Evolutionary conservation across 192 early-diverging fungal genomes (phyloP).

Genomic region (Physocladia obscura): DNA sequence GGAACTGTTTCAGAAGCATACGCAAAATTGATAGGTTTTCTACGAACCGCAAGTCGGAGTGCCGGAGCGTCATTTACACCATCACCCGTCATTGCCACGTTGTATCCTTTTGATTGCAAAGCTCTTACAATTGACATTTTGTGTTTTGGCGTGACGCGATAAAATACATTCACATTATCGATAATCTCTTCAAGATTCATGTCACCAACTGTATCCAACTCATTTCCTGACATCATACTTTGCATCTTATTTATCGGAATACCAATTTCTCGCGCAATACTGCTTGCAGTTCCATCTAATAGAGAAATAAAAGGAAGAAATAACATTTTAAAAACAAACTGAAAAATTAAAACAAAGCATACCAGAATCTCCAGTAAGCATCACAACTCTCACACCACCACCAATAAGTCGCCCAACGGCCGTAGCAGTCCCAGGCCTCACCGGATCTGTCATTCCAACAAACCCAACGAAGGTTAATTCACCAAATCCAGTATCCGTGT

Average conservation of each 20-base stretch:
- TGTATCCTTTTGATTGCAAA: constrained; percentile 77
- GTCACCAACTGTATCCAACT: constrained; percentile 41
- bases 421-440: constrained; percentile 71
- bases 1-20: not conserved
- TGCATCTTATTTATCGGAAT: constrained; percentile 54
- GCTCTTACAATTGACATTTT: constrained; percentile 90
- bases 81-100: constrained; percentile 97
- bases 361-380: constrained; percentile 96
- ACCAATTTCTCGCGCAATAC: constrained; percentile 84
- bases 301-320: not conserved
- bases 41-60: constrained; percentile 67
- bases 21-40: not conserved
- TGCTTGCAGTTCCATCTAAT: constrained; percentile 78
- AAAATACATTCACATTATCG: constrained; percentile 56
- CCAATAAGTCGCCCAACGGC: constrained; percentile 70
- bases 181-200: constrained; percentile 40
- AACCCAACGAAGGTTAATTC: constrained; percentile 76
- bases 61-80: constrained; percentile 97
- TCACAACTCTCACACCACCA: constrained; percentile 87
- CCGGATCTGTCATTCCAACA: constrained; percentile 92
- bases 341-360: constrained; percentile 1
- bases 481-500: constrained; percentile 22
- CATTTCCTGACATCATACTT: constrained; percentile 43
- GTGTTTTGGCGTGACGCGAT: constrained; percentile 75
- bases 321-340: not conserved